A percentile compares a stretch with the other conserved stretches of the same genome.
Conservation (phyloP, 495 filamentous ascomycete species). For the Penicillium dipodomyicola region DNA sequence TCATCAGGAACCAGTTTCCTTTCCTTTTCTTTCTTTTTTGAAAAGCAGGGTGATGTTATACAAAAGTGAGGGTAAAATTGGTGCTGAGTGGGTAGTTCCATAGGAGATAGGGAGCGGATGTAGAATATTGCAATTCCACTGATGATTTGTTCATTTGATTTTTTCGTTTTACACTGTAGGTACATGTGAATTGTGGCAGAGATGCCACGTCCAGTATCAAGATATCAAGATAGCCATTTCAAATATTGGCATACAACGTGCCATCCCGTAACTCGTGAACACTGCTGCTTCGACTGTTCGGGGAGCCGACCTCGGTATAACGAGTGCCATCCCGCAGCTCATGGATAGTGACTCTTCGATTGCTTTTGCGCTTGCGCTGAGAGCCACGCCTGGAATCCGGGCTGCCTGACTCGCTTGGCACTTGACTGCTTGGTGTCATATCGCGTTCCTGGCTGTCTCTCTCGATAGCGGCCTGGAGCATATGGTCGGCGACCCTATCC, state of each 20-base stretch:
- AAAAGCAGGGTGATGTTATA: background rate
- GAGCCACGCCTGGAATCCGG: constrained; percentile 35
- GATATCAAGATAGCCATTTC: constrained; percentile 10
- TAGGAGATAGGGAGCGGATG: background rate
- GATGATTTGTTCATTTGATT: background rate
- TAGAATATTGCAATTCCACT: background rate
- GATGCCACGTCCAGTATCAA: background rate
- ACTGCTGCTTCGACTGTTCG: constrained; percentile 26
- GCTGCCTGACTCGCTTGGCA: constrained; percentile 38
- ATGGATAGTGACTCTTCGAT: constrained; percentile 43
- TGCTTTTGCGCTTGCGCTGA: constrained; percentile 32
- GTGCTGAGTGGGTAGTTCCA: background rate
- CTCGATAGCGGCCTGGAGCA: constrained; percentile 39
- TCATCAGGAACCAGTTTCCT: too few species aligned
- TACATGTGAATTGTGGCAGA: background rate
- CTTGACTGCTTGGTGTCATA: constrained; percentile 31
- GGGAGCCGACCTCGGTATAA: constrained; percentile 43
- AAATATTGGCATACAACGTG: constrained; percentile 45
- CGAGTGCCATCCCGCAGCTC: constrained; percentile 45
- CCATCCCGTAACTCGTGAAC: constrained; percentile 49
- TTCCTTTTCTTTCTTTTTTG: too few species aligned
- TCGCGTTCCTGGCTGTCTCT: constrained; percentile 34
- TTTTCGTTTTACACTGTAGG: background rate
- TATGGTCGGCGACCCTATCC: constrained; percentile 38
- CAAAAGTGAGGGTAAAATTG: constrained; percentile 3